Conservation (phyloP, 2,329 filamentous ascomycete genomes). For the Lojkania enalia region DNA sequence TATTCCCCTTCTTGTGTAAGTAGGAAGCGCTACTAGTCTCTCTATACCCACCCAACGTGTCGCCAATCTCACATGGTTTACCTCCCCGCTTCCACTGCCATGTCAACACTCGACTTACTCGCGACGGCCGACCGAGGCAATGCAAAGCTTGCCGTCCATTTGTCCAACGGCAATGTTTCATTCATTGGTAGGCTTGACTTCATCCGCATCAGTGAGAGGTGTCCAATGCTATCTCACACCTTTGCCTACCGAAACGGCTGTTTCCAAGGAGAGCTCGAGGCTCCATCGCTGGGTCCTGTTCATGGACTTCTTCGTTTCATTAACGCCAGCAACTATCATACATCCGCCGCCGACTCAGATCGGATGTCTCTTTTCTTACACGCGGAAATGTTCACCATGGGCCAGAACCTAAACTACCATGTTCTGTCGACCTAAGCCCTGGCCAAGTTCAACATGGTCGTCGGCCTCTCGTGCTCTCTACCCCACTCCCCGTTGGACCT, state of each 20-base stretch:
- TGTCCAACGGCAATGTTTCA: conserved; percentile 39
- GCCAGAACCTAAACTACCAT: conserved; percentile 40
- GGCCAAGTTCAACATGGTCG: conserved; percentile 47
- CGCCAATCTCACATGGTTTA: too few relatives aligned
- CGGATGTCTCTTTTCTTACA: conserved; percentile 43
- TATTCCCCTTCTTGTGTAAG: too few relatives aligned
- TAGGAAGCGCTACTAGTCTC: too few relatives aligned
- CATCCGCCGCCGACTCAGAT: conserved; percentile 24
- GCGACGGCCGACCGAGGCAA: conserved; percentile 8
- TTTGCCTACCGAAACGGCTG: conserved; percentile 43
- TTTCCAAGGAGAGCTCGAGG: conserved; percentile 45
- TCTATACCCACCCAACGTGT: too few relatives aligned
- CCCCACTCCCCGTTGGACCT: conserved; percentile 46
- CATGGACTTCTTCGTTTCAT: conserved; percentile 47
- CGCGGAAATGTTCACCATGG: conserved; percentile 47
- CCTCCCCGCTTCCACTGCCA: too few relatives aligned
- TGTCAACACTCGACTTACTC: conserved; percentile 22
- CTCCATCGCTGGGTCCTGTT: conserved; percentile 35
- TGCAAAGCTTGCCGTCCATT: conserved; percentile 38
- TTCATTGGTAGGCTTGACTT: conserved; percentile 6
- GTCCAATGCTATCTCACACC: conserved; percentile 45
- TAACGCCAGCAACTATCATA: conserved; percentile 46
- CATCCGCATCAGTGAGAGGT: conserved; percentile 36
- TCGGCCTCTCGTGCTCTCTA: conserved; percentile 45
- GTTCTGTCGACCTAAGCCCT: conserved; percentile 43